Base-by-base conservation (phyloP, 1,284 basidiomycete species). In the Moesziomyces antarcticus region DNA sequence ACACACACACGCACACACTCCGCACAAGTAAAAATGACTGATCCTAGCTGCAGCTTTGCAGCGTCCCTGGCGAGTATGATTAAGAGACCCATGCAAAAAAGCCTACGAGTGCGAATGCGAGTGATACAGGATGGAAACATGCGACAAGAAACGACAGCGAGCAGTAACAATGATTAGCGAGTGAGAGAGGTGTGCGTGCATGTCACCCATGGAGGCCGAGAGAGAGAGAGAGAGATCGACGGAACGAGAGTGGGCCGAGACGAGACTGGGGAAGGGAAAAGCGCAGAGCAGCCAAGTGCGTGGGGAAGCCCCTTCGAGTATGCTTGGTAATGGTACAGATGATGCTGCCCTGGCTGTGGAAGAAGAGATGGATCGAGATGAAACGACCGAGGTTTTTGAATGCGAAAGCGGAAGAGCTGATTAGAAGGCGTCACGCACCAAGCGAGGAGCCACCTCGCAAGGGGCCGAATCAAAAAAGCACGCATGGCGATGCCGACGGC, bases 1-100 rank as follows among this genome's bases (percentile, higher is more conserved):
- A 30, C 8, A 30, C 27, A 10, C 27, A 33, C 30, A 13, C 9
- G 8, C 44, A 49, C 20, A 42, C 30, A 33, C 13, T 16, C 6
- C 10, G 9, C 27, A 11, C 8, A 47, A 37, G 41, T n/a, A 11
- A n/a, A 61, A 4, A 33, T 33, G 30, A 33, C 30, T 33, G 30
- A 67, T 51, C 49, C 64, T 40, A 47, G 56, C 62, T 69, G 66
- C 59, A 69, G 24, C 24, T n/a, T 46, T 53, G 59, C 66, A 63
- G 59, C 66, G 59, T 49, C 51, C 59, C 66, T 55, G 30, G 48
- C 59, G 66, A 69, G 66, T 69, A 69, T 69, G 47, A 63, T 62
- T 63, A 61, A 6, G 47, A 56, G 63, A 66, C 63, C 56, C 30
- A 56, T 66, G 63, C 63, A 66, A 52, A 59, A 4, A 30, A 54